Evolutionary conservation across 768 basidiomycete genomes (phyloP), one percentile per base, ranked within the genome.

Genomic region (Boletus tomentosulus): DNA sequence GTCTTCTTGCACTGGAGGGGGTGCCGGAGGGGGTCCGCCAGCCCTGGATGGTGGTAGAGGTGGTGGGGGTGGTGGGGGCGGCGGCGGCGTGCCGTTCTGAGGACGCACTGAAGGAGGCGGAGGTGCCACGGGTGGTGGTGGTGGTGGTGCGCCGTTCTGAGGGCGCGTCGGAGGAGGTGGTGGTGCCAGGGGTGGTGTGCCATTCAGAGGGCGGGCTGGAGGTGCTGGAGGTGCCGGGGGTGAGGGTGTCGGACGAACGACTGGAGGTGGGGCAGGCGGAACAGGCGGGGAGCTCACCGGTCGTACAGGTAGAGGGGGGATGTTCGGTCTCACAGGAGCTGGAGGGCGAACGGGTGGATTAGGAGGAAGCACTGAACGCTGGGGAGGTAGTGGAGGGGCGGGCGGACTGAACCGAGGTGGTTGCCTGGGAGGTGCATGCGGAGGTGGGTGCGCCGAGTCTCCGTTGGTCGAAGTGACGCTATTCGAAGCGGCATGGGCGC

Each of bases 41-140:
- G 60, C 53, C n/a, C 66, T 62, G 0, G 71, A 48, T 0, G 68
- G 62, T 1, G 68, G 64, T 7, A 65, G 68, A 8, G 66, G 64
- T 0, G 78, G 76, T 0, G 79, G 76, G 7, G 79, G 76, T 1
- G 77, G 76, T 1, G 63, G 19, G 19, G 19, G 51, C 1, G 69
- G 62, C 4, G 45, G 45, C 9, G 30, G 74, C 4, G 71, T 35
- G 43, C 15, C 58, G 19, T 34, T 58, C 46, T 49, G 65, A 58
- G 28, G 66, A 59, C 67, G 58, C 13, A 62, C 59, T 3, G 67
- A 66, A 13, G 78, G 73, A 74, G 73, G 1, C 46, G 58, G 61
- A 2, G 71, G 69, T 39, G 37, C 11, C 0, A 37, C 35, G 16
- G 39, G 39, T 19, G 81, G 71, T 3, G 77, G 71, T 4, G 72